A percentile compares a stretch with the other conserved stretches of the same genome.
Evolutionary conservation across 352 stramenopile species (phyloP).

Genomic region (Blastocystis sp.): DNA sequence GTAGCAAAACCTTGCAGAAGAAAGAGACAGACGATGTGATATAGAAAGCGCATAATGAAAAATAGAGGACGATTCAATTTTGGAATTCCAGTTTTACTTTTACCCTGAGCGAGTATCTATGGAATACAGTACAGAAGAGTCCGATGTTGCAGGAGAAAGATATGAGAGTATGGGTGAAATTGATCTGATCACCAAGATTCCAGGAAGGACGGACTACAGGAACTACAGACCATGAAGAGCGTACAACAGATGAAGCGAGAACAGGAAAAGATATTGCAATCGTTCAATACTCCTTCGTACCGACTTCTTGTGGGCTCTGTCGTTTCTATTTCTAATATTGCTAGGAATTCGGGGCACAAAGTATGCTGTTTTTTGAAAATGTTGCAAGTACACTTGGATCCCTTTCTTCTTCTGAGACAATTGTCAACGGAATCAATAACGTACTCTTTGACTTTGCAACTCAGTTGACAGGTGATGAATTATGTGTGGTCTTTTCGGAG

Average conservation of each 20-base stretch:
- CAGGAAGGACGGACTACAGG: neutral
- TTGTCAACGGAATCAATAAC: neutral
- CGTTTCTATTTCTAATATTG: neutral
- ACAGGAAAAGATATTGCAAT: conserved; percentile 15
- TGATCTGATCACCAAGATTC: neutral
- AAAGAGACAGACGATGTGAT: neutral
- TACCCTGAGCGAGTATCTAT: neutral
- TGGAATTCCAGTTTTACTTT: neutral
- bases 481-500: neutral
- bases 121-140: neutral
- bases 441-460: neutral
- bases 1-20: too few relatives aligned
- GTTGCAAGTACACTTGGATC: neutral
- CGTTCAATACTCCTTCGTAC: conserved; percentile 37
- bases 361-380: conserved; percentile 38
- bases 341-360: conserved; percentile 37
- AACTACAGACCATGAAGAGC: conserved; percentile 20
- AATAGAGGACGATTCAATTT: neutral
- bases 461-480: neutral
- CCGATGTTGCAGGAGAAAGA: too few relatives aligned
- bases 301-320: neutral
- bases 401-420: neutral
- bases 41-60: neutral
- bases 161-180: too few relatives aligned
- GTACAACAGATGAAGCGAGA: conserved; percentile 4